Conservation (phyloP, 176 grass and related monocot species). For the Typha latifolia region DNA sequence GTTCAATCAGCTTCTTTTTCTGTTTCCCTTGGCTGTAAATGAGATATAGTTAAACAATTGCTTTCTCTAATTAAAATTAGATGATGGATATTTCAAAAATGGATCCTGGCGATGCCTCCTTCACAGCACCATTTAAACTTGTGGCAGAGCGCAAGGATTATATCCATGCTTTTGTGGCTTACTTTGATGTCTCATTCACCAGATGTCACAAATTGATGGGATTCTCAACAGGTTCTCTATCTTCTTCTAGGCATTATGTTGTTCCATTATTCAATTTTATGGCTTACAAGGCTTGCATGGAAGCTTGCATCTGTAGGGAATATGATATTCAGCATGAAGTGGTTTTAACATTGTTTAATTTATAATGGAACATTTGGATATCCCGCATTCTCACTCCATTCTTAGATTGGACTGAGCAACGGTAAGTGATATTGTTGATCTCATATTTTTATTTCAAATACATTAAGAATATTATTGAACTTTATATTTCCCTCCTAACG, state of each 20-base stretch:
- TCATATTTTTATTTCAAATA: not conserved
- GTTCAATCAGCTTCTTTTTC: not conserved
- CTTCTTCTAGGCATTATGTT: not conserved
- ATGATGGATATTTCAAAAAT: slow-evolving; percentile 98
- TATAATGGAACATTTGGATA: not conserved
- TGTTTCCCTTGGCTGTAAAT: not conserved
- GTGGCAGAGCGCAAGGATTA: slow-evolving; percentile 79
- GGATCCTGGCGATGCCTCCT: slow-evolving; percentile 64
- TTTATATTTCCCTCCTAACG: too few relatives aligned
- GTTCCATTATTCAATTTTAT: not conserved
- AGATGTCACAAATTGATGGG: slow-evolving; percentile 87
- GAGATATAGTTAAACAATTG: not conserved
- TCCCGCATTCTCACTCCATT: not conserved
- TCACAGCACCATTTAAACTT: slow-evolving; percentile 87
- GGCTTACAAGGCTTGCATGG: not conserved
- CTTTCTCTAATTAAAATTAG: slow-evolving; percentile 33
- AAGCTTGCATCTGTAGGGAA: not conserved
- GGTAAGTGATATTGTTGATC: not conserved
- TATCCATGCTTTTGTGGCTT: slow-evolving; percentile 91
- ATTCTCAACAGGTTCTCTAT: slow-evolving; percentile 70
- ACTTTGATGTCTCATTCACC: slow-evolving; percentile 90
- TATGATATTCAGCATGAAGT: not conserved
- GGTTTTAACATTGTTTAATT: not conserved
- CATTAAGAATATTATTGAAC: too few relatives aligned
- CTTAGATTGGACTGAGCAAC: not conserved